These are phyloP conservation scores for Rubia peregrina DNA, from an alignment of 305 asterid genomes.

Conservation along the genomic window DNA sequence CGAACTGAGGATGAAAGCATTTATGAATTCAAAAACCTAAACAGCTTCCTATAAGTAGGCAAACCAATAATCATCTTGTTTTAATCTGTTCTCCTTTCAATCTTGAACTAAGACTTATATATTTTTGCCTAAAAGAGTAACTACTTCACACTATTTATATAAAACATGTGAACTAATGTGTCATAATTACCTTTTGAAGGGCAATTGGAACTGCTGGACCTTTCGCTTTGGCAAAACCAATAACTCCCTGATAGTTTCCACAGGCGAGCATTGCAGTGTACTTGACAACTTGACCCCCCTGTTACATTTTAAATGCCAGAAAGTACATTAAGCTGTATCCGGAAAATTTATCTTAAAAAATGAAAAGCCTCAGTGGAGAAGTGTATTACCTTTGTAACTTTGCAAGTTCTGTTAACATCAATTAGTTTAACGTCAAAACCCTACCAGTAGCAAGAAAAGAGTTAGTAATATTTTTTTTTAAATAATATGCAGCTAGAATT, in stretches of 20 bases:
- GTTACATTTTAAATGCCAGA: slow-evolving; percentile 19
- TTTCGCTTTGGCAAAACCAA: slow-evolving; percentile 93
- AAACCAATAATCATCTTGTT: neutral
- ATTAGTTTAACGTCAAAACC: slow-evolving; percentile 90
- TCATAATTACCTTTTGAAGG: slow-evolving; percentile 65
- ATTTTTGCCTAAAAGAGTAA: neutral
- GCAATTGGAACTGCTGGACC: slow-evolving; percentile 70
- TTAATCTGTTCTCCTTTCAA: neutral
- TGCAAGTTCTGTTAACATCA: slow-evolving; percentile 74
- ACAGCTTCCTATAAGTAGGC: neutral
- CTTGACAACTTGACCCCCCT: slow-evolving; percentile 86
- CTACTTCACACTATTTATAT: neutral
- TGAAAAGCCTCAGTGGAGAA: slow-evolving; percentile 3
- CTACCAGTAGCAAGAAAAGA: slow-evolving; percentile 28
- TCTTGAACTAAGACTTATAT: neutral
- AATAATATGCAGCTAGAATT: neutral
- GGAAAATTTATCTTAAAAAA: neutral
- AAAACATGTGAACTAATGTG: neutral
- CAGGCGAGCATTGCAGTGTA: slow-evolving; percentile 86
- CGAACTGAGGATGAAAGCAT: too few relatives aligned
- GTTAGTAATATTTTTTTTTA: neutral
- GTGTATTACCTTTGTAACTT: slow-evolving; percentile 74
- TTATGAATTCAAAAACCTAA: neutral
- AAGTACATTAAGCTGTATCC: slow-evolving; percentile 16
- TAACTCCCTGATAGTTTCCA: slow-evolving; percentile 88